Conservation (phyloP, 768 basidiomycete genomes). For the Stropharia rugosoannulata region DNA sequence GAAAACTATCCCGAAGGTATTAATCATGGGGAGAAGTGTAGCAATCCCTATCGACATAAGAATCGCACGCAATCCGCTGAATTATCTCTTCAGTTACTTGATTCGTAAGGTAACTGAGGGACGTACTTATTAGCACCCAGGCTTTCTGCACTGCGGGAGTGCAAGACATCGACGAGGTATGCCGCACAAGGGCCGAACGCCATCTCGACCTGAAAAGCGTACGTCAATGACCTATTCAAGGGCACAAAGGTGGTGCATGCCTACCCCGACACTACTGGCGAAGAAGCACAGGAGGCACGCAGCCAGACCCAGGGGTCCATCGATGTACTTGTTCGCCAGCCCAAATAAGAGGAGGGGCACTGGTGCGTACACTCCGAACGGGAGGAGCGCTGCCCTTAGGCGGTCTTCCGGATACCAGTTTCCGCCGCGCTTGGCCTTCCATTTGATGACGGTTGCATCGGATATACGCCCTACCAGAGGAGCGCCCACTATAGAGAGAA, state of each 20-base stretch:
- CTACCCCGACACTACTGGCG: conserved; percentile 63
- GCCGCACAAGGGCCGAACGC: conserved; percentile 54
- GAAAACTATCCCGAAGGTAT: conserved; percentile 46
- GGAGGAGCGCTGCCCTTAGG: conserved; percentile 49
- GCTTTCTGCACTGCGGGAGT: conserved; percentile 60
- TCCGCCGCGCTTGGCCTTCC: conserved; percentile 49
- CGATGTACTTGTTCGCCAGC: conserved; percentile 48
- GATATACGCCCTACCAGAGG: conserved; percentile 38
- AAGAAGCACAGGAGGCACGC: conserved; percentile 58
- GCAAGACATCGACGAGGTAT: conserved; percentile 62
- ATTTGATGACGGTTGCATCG: conserved; percentile 48
- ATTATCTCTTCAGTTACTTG: background rate
- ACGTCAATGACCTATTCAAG: background rate
- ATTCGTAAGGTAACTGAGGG: background rate
- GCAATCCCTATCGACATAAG: conserved; percentile 42
- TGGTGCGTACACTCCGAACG: conserved; percentile 50
- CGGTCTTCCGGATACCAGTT: conserved; percentile 71
- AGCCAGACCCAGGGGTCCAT: conserved; percentile 46
- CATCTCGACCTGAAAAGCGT: conserved; percentile 45
- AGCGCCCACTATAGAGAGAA: conserved; percentile 11
- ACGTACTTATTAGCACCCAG: conserved; percentile 52
- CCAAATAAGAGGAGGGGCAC: conserved; percentile 49
- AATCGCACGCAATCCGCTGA: conserved; percentile 48
- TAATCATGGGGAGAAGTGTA: conserved; percentile 52
- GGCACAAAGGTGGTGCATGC: conserved; percentile 14